These are phyloP conservation scores for Rhinocladiella similis DNA, from an alignment of 2,329 filamentous ascomycete species.

Conservation along the genomic window DNA sequence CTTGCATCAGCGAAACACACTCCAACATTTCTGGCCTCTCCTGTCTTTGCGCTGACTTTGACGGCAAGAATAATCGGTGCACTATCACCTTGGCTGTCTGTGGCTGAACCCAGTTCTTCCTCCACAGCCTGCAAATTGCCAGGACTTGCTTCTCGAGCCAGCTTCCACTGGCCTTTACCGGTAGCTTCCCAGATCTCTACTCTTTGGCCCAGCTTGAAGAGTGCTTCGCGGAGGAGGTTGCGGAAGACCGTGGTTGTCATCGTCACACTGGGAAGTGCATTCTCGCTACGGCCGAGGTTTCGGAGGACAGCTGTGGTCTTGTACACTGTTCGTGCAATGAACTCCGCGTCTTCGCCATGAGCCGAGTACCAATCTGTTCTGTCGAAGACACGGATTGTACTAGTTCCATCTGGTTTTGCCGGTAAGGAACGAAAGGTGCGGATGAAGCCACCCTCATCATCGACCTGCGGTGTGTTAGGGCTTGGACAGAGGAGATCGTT, in stretches of 20 bases:
- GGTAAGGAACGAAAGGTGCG: conserved; percentile 90
- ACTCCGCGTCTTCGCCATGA: conserved; percentile 48
- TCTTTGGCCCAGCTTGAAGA: conserved; percentile 87
- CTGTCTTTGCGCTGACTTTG: conserved; percentile 85
- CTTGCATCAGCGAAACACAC: conserved; percentile 98
- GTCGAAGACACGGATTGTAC: conserved; percentile 85
- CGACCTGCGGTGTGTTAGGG: conserved; percentile 60
- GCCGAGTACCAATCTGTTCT: conserved; percentile 91
- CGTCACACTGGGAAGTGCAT: conserved; percentile 88
- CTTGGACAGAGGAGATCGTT: background rate
- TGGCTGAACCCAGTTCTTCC: conserved; percentile 77
- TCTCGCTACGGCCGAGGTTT: conserved; percentile 80
- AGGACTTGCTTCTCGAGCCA: conserved; percentile 87
- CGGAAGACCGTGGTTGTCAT: conserved; percentile 94
- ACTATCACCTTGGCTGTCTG: conserved; percentile 52
- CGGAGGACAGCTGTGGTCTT: conserved; percentile 95
- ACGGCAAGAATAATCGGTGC: conserved; percentile 94
- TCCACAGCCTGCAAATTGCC: conserved; percentile 97
- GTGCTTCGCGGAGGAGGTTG: conserved; percentile 89
- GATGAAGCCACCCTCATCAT: conserved; percentile 96
- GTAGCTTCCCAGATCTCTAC: conserved; percentile 84
- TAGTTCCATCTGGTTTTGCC: conserved; percentile 60
- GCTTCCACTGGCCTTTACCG: conserved; percentile 80
- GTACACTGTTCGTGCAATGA: conserved; percentile 70
- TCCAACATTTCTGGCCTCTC: conserved; percentile 81